These are phyloP conservation scores for Alternaria viburni DNA, from an alignment of 2,329 filamentous ascomycete genomes.

Conservation along the genomic window DNA sequence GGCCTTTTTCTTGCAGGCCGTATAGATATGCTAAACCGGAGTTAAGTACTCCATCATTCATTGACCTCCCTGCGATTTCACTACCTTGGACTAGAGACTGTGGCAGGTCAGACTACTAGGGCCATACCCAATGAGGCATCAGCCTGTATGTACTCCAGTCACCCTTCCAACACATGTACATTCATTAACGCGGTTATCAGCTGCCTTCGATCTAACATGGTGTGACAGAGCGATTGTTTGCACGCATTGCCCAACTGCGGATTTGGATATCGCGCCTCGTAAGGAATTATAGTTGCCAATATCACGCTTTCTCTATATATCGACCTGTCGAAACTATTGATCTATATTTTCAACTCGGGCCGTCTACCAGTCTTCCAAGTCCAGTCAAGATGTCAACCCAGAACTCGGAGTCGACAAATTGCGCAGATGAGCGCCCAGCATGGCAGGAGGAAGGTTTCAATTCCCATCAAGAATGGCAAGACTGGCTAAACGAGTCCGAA, in stretches of 20 bases:
- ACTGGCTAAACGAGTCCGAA: background rate
- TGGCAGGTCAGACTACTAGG: background rate
- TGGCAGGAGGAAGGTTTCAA: background rate
- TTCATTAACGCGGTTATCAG: background rate
- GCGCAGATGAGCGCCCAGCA: background rate
- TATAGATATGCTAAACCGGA: background rate
- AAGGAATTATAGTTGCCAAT: background rate
- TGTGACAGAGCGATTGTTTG: background rate
- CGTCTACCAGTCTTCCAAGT: background rate
- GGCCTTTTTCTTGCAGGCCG: background rate
- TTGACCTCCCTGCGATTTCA: background rate
- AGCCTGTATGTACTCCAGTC: background rate
- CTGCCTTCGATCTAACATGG: background rate
- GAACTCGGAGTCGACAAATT: background rate
- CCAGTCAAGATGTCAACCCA: background rate
- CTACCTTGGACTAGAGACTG: background rate
- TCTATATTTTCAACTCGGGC: background rate
- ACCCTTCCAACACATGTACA: background rate
- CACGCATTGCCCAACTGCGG: background rate
- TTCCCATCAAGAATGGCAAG: background rate
- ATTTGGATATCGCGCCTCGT: background rate
- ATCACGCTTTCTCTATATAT: background rate
- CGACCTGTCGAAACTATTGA: background rate
- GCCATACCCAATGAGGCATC: background rate
- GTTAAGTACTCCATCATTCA: background rate